Percentiles rank a stretch among this genome's conserved stretches.
Evolutionary conservation across 2,329 filamentous ascomycete species (phyloP).

Genomic region (Podosphaera leucotricha): DNA sequence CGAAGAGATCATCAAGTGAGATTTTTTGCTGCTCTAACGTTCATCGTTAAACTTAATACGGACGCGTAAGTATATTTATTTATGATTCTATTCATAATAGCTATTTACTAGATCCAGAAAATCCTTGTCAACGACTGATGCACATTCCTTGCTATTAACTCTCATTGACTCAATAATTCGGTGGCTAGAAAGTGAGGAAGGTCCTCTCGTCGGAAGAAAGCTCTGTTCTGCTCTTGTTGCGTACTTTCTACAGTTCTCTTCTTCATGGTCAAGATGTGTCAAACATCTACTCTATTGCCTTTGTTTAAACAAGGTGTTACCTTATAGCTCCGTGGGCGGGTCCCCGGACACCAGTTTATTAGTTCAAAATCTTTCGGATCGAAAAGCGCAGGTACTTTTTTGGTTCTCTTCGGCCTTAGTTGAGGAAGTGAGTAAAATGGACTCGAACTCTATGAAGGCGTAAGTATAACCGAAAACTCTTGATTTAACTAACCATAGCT

Average conservation of each 20-base stretch:
- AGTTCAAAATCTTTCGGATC: conserved; percentile 22
- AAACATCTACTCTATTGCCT: conserved; percentile 39
- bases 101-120: conserved; percentile 15
- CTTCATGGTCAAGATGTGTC: conserved; percentile 41
- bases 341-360: conserved; percentile 22
- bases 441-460: conserved; percentile 34
- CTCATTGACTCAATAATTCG: conserved; percentile 38
- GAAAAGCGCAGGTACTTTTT: conserved; percentile 31
- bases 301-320: conserved; percentile 21
- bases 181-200: conserved; percentile 26
- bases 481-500: conserved; percentile 3
- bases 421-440: conserved; percentile 44
- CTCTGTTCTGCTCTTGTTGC: conserved; percentile 55
- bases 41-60: conserved; percentile 87
- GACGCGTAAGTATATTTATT: conserved; percentile 34
- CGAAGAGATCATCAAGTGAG: conserved; percentile 51
- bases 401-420: conserved; percentile 42
- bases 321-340: conserved; percentile 24
- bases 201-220: conserved; percentile 44
- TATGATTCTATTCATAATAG: neutral
- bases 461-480: conserved; percentile 14
- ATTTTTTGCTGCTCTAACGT: conserved; percentile 82
- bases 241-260: conserved; percentile 49
- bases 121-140: conserved; percentile 27
- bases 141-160: conserved; percentile 30